These are phyloP conservation scores for Panaeolus papilionaceus DNA, from an alignment of 768 basidiomycete species.

Conservation along the genomic window DNA sequence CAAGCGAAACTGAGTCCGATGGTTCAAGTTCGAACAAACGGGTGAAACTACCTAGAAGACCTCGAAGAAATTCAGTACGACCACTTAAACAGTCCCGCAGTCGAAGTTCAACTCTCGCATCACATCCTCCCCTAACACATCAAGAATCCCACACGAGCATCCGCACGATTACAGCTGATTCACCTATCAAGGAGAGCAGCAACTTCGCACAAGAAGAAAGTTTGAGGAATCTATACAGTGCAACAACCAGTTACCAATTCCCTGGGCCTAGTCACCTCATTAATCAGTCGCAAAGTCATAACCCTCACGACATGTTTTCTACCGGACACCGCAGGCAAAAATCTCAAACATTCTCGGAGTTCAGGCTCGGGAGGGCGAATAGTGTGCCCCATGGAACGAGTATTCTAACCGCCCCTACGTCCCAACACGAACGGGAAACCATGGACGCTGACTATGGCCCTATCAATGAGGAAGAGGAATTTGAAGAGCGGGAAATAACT, in stretches of 20 bases:
- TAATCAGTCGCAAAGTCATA: slow-evolving; percentile 18
- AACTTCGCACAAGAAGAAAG: slow-evolving; percentile 12
- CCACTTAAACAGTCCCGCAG: slow-evolving; percentile 51
- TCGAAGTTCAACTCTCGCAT: slow-evolving; percentile 72
- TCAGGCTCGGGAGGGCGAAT: slow-evolving; percentile 23
- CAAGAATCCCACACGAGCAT: slow-evolving; percentile 72
- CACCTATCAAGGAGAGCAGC: slow-evolving; percentile 41
- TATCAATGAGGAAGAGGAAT: slow-evolving; percentile 20
- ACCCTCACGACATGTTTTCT: not conserved
- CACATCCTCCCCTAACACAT: slow-evolving; percentile 43
- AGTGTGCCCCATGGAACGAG: slow-evolving; percentile 6
- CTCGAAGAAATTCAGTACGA: slow-evolving; percentile 35
- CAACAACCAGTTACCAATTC: not conserved
- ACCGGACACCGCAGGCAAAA: slow-evolving; percentile 36
- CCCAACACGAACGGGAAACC: not conserved
- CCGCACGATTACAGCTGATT: slow-evolving; percentile 71
- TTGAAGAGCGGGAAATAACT: slow-evolving; percentile 13
- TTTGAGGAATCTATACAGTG: not conserved
- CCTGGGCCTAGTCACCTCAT: slow-evolving; percentile 31
- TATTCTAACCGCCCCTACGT: not conserved
- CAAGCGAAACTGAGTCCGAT: slow-evolving; percentile 66
- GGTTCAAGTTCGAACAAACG: slow-evolving; percentile 38
- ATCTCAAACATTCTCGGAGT: slow-evolving; percentile 37
- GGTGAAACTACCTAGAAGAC: slow-evolving; percentile 39
- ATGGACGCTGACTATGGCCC: not conserved